phyloP scores from a whole-genome alignment of 257 asterid genomes.

The Solanum sparsipilum region DNA sequence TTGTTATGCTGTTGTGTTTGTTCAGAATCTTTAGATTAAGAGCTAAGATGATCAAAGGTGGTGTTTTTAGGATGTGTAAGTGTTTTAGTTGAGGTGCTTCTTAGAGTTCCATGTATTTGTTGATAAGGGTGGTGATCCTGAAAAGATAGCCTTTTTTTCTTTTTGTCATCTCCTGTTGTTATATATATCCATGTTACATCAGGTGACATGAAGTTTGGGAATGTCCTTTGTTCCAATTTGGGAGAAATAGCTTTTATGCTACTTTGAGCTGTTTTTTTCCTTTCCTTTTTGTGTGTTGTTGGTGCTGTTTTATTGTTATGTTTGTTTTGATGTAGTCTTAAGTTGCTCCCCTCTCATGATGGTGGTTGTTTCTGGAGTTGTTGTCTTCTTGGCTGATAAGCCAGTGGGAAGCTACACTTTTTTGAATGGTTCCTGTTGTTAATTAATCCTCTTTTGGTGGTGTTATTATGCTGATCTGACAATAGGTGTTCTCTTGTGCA shows the following conservation, averaged over 20 bases:
- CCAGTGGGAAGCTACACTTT: neutral
- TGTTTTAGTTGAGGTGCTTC: neutral
- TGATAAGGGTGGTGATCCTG: neutral
- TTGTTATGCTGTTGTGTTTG: neutral
- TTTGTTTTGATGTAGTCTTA: neutral
- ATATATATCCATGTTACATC: neutral
- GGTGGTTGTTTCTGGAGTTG: neutral
- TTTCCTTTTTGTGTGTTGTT: neutral
- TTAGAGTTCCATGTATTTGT: neutral
- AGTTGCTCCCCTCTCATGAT: neutral
- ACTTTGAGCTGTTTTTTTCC: neutral
- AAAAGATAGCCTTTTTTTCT: neutral
- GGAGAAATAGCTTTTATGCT: neutral
- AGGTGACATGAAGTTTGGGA: neutral
- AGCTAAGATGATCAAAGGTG: neutral
- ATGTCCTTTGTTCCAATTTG: neutral
- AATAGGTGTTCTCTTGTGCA: neutral
- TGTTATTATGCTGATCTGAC: neutral
- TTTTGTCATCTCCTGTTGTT: neutral
- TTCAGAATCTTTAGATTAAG: neutral
- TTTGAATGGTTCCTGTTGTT: neutral
- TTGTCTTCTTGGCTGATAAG: neutral
- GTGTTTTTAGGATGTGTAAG: neutral
- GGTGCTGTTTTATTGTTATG: neutral
- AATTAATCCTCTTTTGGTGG: neutral